Percentiles rank a stretch among this genome's conserved stretches.
Evolutionary conservation across 163 green algal species (phyloP).

Genomic region (Chloroidium sp.): DNA sequence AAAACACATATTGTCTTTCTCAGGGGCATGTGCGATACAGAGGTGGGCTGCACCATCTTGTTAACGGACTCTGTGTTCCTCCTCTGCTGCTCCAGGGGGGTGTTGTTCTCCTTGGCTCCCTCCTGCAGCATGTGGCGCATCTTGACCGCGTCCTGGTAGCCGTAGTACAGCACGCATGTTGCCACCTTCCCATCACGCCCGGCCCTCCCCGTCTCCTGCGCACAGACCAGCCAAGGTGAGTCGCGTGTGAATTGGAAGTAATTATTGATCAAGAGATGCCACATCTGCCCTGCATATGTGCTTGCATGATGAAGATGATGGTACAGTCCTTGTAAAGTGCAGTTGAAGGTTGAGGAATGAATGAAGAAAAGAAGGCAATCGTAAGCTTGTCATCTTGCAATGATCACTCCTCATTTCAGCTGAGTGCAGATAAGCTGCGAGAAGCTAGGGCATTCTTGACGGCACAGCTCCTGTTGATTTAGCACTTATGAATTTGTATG

Average conservation of each 20-base stretch:
- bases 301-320: neutral
- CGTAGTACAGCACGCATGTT: slow-evolving; percentile 82
- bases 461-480: too few relatives aligned
- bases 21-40: neutral
- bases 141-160: slow-evolving; percentile 51
- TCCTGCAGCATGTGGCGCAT: slow-evolving; percentile 65
- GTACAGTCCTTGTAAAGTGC: neutral
- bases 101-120: slow-evolving; percentile 55
- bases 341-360: neutral
- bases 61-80: slow-evolving; percentile 74
- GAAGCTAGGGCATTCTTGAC: too few relatives aligned
- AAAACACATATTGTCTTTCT: neutral
- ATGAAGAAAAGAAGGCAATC: too few relatives aligned
- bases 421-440: too few relatives aligned
- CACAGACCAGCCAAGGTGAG: neutral
- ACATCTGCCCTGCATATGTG: neutral
- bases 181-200: slow-evolving; percentile 63
- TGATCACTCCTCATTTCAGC: too few relatives aligned
- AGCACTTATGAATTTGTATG: too few relatives aligned
- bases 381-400: too few relatives aligned
- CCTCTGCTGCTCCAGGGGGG: slow-evolving; percentile 45
- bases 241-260: neutral
- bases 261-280: neutral
- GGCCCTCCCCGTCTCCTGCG: slow-evolving; percentile 56
- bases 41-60: slow-evolving; percentile 49